These are phyloP conservation scores for Helianthus tuberosus DNA, from an alignment of 129 eudicot genomes.

Conservation along the genomic window DNA sequence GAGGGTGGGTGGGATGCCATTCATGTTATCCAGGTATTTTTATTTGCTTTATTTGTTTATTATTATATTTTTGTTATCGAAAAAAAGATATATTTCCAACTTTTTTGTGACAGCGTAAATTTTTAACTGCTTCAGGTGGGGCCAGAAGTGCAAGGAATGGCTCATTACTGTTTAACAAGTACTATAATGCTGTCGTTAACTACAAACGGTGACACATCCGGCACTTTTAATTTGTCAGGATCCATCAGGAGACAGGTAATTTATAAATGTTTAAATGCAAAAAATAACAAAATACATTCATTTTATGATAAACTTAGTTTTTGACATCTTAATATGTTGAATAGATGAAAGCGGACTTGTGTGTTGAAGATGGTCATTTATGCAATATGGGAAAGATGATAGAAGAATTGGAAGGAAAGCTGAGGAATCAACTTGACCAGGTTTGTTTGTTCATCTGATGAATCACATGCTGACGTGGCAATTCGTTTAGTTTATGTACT, in stretches of 20 bases:
- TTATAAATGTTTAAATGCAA: neutral
- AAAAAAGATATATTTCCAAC: neutral
- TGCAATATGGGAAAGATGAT: slow-evolving; percentile 99
- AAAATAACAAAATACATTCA: neutral
- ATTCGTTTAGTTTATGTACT: neutral
- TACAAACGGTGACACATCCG: slow-evolving; percentile 74
- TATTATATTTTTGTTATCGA: neutral
- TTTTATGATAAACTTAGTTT: neutral
- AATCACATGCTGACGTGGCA: neutral
- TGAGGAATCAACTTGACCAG: slow-evolving; percentile 96
- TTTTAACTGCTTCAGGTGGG: slow-evolving; percentile 61
- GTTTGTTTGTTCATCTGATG: slow-evolving; percentile 31
- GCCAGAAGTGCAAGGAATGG: slow-evolving; percentile 74
- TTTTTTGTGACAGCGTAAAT: neutral
- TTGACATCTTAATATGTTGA: neutral
- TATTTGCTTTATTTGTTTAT: slow-evolving; percentile 4
- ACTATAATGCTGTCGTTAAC: slow-evolving; percentile 93
- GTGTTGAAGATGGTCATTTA: slow-evolving; percentile 87
- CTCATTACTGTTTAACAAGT: slow-evolving; percentile 89
- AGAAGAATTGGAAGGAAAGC: slow-evolving; percentile 94
- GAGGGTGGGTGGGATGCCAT: slow-evolving; percentile 99
- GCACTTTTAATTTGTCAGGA: slow-evolving; percentile 89
- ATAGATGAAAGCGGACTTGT: slow-evolving; percentile 87
- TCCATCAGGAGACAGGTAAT: slow-evolving; percentile 97
- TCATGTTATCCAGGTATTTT: slow-evolving; percentile 86